A percentile compares a stretch with the other conserved stretches of the same genome.
Conservation (phyloP, 495 filamentous ascomycete species). For the Penicillium cinerascens region DNA sequence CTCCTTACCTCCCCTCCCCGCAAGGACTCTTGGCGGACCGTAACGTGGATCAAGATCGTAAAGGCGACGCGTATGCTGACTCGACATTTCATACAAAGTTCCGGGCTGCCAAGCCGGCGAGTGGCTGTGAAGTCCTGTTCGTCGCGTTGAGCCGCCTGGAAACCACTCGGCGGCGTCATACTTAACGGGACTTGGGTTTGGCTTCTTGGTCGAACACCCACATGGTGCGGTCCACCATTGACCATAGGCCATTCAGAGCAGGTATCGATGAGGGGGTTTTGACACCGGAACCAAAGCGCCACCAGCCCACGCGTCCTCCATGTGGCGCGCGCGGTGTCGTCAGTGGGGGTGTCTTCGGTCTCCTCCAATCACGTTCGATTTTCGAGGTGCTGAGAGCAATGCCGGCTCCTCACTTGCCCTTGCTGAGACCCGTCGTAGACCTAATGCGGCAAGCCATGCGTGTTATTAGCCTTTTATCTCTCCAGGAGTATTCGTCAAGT, state of each 20-base stretch:
- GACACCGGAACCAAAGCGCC: conserved; percentile 5
- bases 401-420: neutral
- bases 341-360: neutral
- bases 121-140: neutral
- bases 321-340: neutral
- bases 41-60: neutral
- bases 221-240: neutral
- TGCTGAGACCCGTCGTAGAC: neutral
- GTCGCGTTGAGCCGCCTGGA: neutral
- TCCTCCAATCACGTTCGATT: neutral
- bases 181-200: neutral
- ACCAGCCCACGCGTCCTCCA: conserved; percentile 17
- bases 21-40: neutral
- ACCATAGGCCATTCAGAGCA: neutral
- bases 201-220: neutral
- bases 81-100: conserved; percentile 2
- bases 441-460: neutral
- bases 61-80: conserved; percentile 2
- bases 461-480: neutral
- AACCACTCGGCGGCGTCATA: neutral
- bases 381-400: neutral
- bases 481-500: no score
- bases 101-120: conserved; percentile 6
- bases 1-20: neutral
- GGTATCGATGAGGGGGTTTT: neutral